A percentile compares a stretch with the other conserved stretches of the same genome.
These are phyloP conservation scores for Solanum acaule DNA, from an alignment of 257 asterid genomes.

Conservation along the genomic window DNA sequence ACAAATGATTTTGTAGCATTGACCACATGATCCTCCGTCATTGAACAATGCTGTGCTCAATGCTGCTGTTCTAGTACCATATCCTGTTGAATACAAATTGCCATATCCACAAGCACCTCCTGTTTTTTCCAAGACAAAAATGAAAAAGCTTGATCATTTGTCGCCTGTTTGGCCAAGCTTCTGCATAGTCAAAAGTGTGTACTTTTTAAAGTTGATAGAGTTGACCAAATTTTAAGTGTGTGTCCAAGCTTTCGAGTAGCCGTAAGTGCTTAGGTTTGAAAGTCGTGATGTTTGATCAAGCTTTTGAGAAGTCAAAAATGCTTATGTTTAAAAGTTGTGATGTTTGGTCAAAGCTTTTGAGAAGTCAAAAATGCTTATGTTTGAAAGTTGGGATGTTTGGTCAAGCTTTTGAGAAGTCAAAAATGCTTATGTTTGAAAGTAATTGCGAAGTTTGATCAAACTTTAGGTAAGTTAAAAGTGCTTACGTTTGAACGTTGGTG, in stretches of 20 bases:
- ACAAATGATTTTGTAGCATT: slow-evolving; percentile 52
- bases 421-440: not conserved
- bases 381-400: not conserved
- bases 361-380: not conserved
- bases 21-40: slow-evolving; percentile 43
- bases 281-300: not conserved
- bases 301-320: not conserved
- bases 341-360: not conserved
- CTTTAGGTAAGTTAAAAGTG: not conserved
- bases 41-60: slow-evolving; percentile 26
- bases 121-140: not conserved
- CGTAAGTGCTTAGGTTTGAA: not conserved
- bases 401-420: not conserved
- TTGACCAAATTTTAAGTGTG: too few species aligned
- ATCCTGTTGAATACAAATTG: slow-evolving; percentile 11
- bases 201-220: not conserved
- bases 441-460: not conserved
- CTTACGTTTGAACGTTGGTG: not conserved
- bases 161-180: not conserved
- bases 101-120: slow-evolving; percentile 32
- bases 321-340: too few species aligned
- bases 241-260: not conserved
- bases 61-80: slow-evolving; percentile 24
- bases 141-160: rapidly evolving
- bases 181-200: not conserved